Evolutionary conservation across 2,329 filamentous ascomycete genomes (phyloP), one percentile per base, ranked within the genome.

Genomic region (Corinectria fuckeliana): DNA sequence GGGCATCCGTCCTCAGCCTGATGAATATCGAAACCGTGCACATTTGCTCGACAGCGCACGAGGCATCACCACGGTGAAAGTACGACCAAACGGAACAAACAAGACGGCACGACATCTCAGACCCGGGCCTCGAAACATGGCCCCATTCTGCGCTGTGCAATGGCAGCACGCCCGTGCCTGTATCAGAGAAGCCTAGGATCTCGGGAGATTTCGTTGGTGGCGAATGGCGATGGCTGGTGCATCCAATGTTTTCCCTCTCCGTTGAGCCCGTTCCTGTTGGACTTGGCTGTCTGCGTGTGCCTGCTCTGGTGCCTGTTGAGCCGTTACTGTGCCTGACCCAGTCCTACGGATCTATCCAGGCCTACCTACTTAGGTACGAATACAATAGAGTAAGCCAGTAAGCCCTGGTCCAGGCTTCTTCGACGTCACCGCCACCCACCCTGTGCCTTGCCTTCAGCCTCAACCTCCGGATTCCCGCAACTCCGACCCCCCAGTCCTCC

Each of bases 271-370:
- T 26, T 7, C 21, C 21, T 26, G 21, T 23, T 25, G 14, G n/a
- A n/a, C 23, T 18, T 44, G 41, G 41, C 23, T 16, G 41, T 11
- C n/a, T 21, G 10, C 39, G 20, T 25, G 39, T 26, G 32, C 41
- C 41, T 36, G 50, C 45, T 53, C 50, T 39, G 45, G 50, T 54
- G 23, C 50, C 50, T 54, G 50, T n/a, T n/a, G n/a, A n/a, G n/a
- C n/a, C n/a, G n/a, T n/a, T n/a, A n/a, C 50, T 54, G 50, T 54
- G 23, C 50, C 50, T 54, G 50, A 36, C 32, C n/a, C 32, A 16
- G 32, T 34, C 32, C 13, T 32, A 30, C 28, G n/a, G n/a, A n/a
- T n/a, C n/a, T n/a, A n/a, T n/a, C n/a, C n/a, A n/a, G n/a, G n/a
- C n/a, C n/a, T n/a, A n/a, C n/a, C n/a, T n/a, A n/a, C n/a, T n/a